Base-by-base conservation (phyloP, 306 rosid species). In the Aeschynomene evenia region DNA sequence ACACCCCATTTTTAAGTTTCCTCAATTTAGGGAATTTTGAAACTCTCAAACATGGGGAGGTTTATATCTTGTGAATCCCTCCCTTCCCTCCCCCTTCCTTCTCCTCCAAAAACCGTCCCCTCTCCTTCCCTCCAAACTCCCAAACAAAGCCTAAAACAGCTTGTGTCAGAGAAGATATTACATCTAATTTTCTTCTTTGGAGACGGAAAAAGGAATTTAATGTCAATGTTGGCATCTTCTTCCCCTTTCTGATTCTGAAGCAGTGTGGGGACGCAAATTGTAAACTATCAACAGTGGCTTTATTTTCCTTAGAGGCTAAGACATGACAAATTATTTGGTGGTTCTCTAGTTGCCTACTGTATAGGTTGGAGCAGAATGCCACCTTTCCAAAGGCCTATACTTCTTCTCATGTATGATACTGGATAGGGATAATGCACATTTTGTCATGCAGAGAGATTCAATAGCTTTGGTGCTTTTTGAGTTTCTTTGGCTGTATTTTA, bases 191-290 rank as follows among this genome's bases (percentile, higher is more conserved):
- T 48, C 42, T 20, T 42, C 18, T 2, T 33, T 24, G 53, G 15
- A 22, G 6, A 66, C 15, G 31, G 58, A 15, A 51, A 10, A 66
- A 33, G 42, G 58, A 22, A 51, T 52, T 19, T 45, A 16, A 22
- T 29, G n/a, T 64, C 24, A 33, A 24, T 59, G 66, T 52, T 37
- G 51, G 65, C 58, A 51, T 60, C 58, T 31, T 20, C 24, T 39
- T 43, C 51, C 31, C 37, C 42, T 48, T 3, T 52, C 18, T 37
- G 45, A 28, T 3, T 52, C 18, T 37, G 45, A 28, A 26, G 34
- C 56, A 56, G 11, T 37, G 40, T 33, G 48, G 50, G 51, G 22
- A 50, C 53, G 16, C 53, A 37, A 21, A 22, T 51, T 67, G 37
- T 31, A 63, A 73, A 29, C 21, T 22, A 22, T 54, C 39, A 16